phyloP scores from a whole-genome alignment of 768 basidiomycete species.

The Tricholoma flavovirens region DNA sequence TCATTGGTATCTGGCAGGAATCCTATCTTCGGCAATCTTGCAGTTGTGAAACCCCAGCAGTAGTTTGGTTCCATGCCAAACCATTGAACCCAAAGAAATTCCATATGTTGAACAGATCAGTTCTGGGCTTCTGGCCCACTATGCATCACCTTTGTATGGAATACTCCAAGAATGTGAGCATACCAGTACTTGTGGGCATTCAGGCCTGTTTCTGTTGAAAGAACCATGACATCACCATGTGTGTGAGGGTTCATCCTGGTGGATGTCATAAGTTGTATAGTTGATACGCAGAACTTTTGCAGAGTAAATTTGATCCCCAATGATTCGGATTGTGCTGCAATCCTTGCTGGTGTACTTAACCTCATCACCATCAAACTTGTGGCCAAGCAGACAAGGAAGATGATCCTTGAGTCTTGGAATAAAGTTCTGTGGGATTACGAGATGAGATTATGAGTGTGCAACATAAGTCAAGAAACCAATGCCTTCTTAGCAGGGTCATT shows the following conservation, averaged over 20 bases:
- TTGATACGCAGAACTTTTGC: not conserved
- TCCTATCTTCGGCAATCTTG: not conserved
- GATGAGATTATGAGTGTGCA: no score
- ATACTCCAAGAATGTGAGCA: not conserved
- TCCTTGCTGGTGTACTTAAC: not conserved
- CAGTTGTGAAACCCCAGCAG: not conserved
- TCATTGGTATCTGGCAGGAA: not conserved
- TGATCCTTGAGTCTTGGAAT: no score
- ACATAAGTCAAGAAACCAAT: no score
- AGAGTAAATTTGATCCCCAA: not conserved
- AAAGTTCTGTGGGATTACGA: no score
- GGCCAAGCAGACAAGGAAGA: not conserved
- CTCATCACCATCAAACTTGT: not conserved
- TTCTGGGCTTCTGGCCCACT: not conserved
- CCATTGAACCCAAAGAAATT: no score
- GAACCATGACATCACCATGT: not conserved
- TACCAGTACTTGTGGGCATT: not conserved
- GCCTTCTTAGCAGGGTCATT: no score
- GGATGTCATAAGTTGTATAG: no score
- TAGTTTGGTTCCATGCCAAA: not conserved
- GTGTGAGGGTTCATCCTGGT: not conserved
- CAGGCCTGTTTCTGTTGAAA: not conserved
- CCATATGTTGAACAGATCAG: not conserved
- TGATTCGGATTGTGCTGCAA: not conserved
- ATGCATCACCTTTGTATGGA: no score